Conservation (phyloP, 2,329 filamentous ascomycete genomes). For the Zymoseptoria tritici region DNA sequence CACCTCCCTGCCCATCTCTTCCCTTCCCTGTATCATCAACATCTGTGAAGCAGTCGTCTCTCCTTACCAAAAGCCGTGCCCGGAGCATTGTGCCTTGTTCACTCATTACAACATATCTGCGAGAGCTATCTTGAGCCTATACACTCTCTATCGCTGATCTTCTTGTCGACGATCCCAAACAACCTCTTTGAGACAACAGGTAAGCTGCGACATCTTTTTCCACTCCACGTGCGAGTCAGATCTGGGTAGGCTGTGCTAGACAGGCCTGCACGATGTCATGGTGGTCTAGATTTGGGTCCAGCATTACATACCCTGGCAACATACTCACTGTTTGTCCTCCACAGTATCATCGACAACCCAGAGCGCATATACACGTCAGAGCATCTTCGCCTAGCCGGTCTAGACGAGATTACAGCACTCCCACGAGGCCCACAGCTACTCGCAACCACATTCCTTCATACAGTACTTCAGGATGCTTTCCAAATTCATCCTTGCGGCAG, state of each 20-base stretch:
- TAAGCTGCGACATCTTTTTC: conserved; percentile 5
- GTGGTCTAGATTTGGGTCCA: not conserved
- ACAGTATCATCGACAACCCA: not conserved
- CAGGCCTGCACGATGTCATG: not conserved
- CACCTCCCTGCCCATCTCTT: not conserved
- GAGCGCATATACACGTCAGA: not conserved
- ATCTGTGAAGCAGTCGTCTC: not conserved
- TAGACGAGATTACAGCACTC: conserved; percentile 14
- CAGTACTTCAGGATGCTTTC: conserved; percentile 14
- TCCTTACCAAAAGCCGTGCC: conserved; percentile 10
- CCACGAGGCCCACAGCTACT: conserved; percentile 12
- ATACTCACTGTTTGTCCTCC: not conserved
- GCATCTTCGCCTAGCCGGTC: conserved; percentile 15
- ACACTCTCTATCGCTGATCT: conserved; percentile 18
- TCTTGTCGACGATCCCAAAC: conserved; percentile 3
- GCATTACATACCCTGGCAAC: not conserved
- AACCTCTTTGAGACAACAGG: conserved; percentile 7
- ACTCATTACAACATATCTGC: conserved; percentile 17
- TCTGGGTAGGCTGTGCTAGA: not conserved
- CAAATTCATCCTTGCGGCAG: conserved; percentile 11
- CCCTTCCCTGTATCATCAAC: not conserved
- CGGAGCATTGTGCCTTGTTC: conserved; percentile 18
- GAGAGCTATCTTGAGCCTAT: conserved; percentile 13
- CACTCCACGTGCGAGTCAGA: conserved; percentile 1
- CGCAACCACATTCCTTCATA: conserved; percentile 13